A percentile compares a stretch with the other conserved stretches of the same genome.
Conservation (phyloP, 2,329 filamentous ascomycete species). For the Setomelanomma holmii region DNA sequence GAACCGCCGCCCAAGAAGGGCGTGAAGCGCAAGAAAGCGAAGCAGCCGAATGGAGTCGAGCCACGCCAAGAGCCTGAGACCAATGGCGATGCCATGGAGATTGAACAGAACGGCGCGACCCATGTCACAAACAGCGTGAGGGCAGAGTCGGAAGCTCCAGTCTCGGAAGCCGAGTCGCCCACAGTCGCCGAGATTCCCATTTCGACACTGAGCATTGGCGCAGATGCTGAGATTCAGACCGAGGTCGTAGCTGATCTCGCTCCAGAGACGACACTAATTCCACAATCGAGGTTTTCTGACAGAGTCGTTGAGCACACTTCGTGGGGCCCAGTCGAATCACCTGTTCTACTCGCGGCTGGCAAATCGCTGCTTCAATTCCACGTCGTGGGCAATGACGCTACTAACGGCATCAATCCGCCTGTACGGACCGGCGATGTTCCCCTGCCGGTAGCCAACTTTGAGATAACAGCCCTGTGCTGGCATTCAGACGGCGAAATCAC, state of each 20-base stretch:
- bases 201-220: slow-evolving; percentile 49
- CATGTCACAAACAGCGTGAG: slow-evolving; percentile 38
- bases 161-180: slow-evolving; percentile 48
- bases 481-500: slow-evolving; percentile 42
- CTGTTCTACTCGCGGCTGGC: slow-evolving; percentile 45
- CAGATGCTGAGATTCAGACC: slow-evolving; percentile 47
- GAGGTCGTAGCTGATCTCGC: slow-evolving; percentile 44
- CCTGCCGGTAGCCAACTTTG: slow-evolving; percentile 39
- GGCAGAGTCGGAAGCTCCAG: slow-evolving; percentile 45
- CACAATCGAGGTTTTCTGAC: slow-evolving; percentile 27
- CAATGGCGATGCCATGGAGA: slow-evolving; percentile 58
- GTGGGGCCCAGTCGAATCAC: slow-evolving; percentile 42
- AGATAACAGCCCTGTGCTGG: slow-evolving; percentile 48
- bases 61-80: slow-evolving; percentile 40
- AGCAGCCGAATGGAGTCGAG: slow-evolving; percentile 41
- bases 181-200: slow-evolving; percentile 47
- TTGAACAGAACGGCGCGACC: slow-evolving; percentile 47
- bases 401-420: slow-evolving; percentile 7
- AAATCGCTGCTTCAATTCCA: slow-evolving; percentile 45
- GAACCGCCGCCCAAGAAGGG: slow-evolving; percentile 42
- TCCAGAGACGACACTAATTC: slow-evolving; percentile 38
- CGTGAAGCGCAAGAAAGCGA: slow-evolving; percentile 45
- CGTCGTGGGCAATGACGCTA: slow-evolving; percentile 28
- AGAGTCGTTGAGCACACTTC: slow-evolving; percentile 42
- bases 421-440: slow-evolving; percentile 33